Evolutionary conservation across 2,329 filamentous ascomycete genomes (phyloP).

Genomic region (Diplodia intermedia): DNA sequence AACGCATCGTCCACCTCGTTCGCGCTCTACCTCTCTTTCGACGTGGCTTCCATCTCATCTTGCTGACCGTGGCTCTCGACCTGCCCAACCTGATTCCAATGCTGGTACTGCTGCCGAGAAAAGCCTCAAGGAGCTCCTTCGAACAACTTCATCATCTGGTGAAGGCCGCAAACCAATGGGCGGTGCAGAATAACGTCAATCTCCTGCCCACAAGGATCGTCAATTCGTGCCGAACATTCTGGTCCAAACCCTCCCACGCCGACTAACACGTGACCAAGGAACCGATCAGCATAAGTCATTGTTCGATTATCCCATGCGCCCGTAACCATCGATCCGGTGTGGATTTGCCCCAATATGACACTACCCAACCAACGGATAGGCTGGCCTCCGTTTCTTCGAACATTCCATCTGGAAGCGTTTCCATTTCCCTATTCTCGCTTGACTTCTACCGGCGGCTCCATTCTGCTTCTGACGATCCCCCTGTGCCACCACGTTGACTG

Average conservation of each 20-base stretch:
- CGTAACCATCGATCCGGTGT: background rate
- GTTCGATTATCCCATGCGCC: background rate
- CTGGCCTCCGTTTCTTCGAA: background rate
- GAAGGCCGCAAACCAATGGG: conserved; percentile 9
- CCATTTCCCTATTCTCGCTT: background rate
- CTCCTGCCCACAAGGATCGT: background rate
- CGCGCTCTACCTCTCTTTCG: background rate
- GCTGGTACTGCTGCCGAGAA: conserved; percentile 10
- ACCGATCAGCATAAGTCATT: background rate
- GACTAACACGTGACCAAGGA: conserved; percentile 9
- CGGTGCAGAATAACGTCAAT: background rate
- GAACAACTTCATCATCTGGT: background rate
- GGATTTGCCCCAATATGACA: background rate
- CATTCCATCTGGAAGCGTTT: background rate
- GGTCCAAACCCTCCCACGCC: background rate
- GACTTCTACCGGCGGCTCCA: background rate
- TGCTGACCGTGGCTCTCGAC: background rate
- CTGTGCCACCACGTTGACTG: background rate
- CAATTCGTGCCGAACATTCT: background rate
- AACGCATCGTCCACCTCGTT: background rate
- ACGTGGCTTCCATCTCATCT: conserved; percentile 25
- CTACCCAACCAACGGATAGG: background rate
- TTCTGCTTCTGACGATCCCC: background rate
- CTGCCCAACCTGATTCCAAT: background rate
- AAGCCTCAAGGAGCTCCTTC: conserved; percentile 18